phyloP scores from a whole-genome alignment of 2,329 filamentous ascomycete species.

The Celoporthe dispersa region DNA sequence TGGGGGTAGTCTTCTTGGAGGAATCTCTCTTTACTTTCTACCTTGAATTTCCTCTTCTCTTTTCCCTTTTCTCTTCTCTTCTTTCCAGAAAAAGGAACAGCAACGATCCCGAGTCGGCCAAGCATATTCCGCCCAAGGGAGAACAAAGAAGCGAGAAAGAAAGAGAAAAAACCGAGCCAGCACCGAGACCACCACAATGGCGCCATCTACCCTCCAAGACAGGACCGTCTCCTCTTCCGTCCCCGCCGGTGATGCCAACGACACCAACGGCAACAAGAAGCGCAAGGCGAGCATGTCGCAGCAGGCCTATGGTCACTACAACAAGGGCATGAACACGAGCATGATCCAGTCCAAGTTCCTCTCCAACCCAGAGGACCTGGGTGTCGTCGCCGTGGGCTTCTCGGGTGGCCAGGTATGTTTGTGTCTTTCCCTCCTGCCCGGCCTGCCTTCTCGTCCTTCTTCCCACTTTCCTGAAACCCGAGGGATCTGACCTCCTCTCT shows the following conservation, averaged over 20 bases:
- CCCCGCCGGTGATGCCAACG: not conserved
- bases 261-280: conserved; percentile 15
- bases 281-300: conserved; percentile 30
- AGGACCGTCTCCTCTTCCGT: conserved; percentile 13
- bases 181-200: conserved; percentile 14
- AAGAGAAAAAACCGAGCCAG: not conserved
- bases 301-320: conserved; percentile 26
- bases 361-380: conserved; percentile 76
- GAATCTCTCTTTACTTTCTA: not conserved
- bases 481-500: not conserved
- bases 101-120: not conserved
- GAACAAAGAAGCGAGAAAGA: not conserved
- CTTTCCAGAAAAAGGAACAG: not conserved
- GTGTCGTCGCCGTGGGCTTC: conserved; percentile 93
- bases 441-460: not conserved
- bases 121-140: not conserved
- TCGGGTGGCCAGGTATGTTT: conserved; percentile 85
- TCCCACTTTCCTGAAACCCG: not conserved
- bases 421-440: not conserved
- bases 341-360: conserved; percentile 75
- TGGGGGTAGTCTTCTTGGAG: not conserved
- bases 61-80: not conserved
- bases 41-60: not conserved
- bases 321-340: conserved; percentile 53
- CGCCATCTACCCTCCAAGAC: conserved; percentile 26